Base-by-base conservation (phyloP, 306 rosid species). In the Lotus japonicus region DNA sequence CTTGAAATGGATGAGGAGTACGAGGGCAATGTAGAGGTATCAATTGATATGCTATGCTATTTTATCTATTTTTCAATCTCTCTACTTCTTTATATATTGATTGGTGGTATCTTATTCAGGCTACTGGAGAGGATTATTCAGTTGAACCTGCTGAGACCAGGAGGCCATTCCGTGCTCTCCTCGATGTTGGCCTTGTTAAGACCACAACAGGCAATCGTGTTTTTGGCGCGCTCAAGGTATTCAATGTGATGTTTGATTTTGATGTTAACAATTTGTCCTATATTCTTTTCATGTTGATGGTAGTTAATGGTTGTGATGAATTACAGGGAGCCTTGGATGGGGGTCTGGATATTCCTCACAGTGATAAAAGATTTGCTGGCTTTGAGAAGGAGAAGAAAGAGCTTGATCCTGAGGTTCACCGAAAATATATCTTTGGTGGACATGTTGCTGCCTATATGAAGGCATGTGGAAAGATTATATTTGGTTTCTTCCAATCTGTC, bases 101-200 rank as follows among this genome's bases (percentile, higher is more conserved):
- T 28, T 42, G 43, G 5, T 66, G 51, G 12, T 44, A 10, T 42
- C 3, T 7, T 12, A 3, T 72, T 0, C 55, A 90, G 97, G 97
- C 95, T 38, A 80, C 89, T 19, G 97, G 97, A 4, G 97, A 90
- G 68, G 97, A 90, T 56, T 90, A 12, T 77, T 90, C 97, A 2
- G 95, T 90, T 10, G 97, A 90, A 62, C 95, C 97, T 42, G 86
- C 95, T 36, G 97, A 90, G 0, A 82, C 70, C 66, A 79, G 97
- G 79, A 86, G 97, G 79, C 97, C 97, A 7, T 90, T 90, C 89
- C 92, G 97, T 6, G 97, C 97, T 9, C 92, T 90, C 15, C 95
- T 90, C 11, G 97, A 90, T 71, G 97, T 86, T 67, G 97, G 97
- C 58, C 80, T 90, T 49, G 1, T 90, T 11, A 84, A 36, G 77